Percentiles rank a stretch among this genome's conserved stretches.
These are phyloP conservation scores for Phialemonium atrogriseum DNA, from an alignment of 2,329 filamentous ascomycete genomes.

Conservation along the genomic window DNA sequence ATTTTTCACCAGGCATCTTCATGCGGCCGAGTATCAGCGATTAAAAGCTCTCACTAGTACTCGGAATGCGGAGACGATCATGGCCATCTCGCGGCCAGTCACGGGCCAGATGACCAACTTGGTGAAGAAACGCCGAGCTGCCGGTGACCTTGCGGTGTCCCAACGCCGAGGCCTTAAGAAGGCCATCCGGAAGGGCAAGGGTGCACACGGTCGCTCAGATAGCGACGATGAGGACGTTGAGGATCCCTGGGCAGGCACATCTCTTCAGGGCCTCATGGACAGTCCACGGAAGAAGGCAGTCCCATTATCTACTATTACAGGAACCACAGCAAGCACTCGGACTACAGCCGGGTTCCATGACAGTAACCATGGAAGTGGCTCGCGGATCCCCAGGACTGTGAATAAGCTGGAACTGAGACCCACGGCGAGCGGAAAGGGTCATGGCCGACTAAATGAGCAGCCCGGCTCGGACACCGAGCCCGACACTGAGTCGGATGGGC, in stretches of 20 bases:
- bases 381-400: too few relatives aligned
- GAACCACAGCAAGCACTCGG: constrained; percentile 13
- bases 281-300: constrained; percentile 22
- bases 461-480: too few relatives aligned
- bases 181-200: constrained; percentile 9
- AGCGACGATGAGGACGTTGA: constrained; percentile 16
- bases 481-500: constrained; percentile 5
- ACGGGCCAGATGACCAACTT: constrained; percentile 29
- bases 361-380: too few relatives aligned
- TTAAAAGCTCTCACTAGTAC: constrained; percentile 49
- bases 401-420: too few relatives aligned
- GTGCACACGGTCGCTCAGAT: constrained; percentile 9
- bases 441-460: too few relatives aligned
- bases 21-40: constrained; percentile 67
- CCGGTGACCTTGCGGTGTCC: constrained; percentile 22
- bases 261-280: constrained; percentile 34
- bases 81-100: constrained; percentile 42
- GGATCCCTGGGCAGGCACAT: constrained; percentile 23
- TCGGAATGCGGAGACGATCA: constrained; percentile 44
- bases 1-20: constrained; percentile 65
- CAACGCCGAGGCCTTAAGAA: constrained; percentile 23
- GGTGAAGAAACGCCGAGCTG: constrained; percentile 25
- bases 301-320: constrained; percentile 17
- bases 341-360: constrained; percentile 21
- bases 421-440: too few relatives aligned